phyloP scores from a whole-genome alignment of 2,329 filamentous ascomycete species.

The Atkinsonella texensis region DNA sequence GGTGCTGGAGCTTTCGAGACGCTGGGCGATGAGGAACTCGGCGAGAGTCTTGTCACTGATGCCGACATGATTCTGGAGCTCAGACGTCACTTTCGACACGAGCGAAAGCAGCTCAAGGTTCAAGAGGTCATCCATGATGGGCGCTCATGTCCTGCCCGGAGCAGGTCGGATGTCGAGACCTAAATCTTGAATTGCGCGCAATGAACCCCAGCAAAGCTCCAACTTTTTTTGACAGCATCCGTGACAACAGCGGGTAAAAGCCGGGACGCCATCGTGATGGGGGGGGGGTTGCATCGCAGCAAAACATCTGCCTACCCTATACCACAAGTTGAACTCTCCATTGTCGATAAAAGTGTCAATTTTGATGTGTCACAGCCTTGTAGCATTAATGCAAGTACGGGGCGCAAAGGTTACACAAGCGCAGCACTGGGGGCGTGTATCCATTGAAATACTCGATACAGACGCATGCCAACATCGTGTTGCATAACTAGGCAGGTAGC shows the following conservation, averaged over 20 bases:
- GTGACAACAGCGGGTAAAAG: neutral
- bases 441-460: no score
- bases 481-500: no score
- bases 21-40: slow-evolving; percentile 90
- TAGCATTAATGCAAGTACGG: no score
- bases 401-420: no score
- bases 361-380: no score
- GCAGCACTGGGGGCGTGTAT: no score
- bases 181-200: neutral
- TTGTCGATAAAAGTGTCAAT: no score
- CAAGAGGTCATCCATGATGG: slow-evolving; percentile 74
- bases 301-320: neutral
- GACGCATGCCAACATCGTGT: no score
- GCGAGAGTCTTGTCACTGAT: slow-evolving; percentile 89
- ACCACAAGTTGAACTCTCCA: neutral
- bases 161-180: neutral
- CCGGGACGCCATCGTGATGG: neutral
- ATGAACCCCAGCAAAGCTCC: neutral
- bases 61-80: slow-evolving; percentile 87
- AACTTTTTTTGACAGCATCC: neutral
- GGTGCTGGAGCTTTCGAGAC: slow-evolving; percentile 59
- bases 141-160: slow-evolving; percentile 10
- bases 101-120: slow-evolving; percentile 88
- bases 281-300: no score
- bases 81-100: slow-evolving; percentile 86